Conservation (phyloP, 768 basidiomycete species). For the Boletus bicolor region DNA sequence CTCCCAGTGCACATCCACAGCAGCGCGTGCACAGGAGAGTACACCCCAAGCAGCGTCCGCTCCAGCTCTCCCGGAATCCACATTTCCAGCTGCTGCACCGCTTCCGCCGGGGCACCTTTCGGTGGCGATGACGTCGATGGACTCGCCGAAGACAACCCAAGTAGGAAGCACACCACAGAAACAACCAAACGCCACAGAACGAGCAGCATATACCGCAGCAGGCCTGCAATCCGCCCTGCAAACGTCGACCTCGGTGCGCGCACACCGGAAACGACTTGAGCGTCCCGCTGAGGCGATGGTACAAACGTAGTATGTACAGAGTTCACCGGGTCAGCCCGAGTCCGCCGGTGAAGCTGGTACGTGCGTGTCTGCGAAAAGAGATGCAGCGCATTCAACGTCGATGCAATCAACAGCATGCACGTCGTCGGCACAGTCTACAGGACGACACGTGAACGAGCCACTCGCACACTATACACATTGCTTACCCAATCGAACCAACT, state of each 20-base stretch:
- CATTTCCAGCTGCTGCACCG: conserved; percentile 73
- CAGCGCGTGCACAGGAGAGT: conserved; percentile 74
- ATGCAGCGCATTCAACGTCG: conserved; percentile 60
- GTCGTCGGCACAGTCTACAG: conserved; percentile 64
- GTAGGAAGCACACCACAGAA: conserved; percentile 61
- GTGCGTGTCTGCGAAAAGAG: conserved; percentile 66
- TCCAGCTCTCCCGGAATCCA: conserved; percentile 78
- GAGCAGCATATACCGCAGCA: conserved; percentile 35
- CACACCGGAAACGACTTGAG: conserved; percentile 23
- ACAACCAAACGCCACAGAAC: conserved; percentile 50
- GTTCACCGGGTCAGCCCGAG: conserved; percentile 53
- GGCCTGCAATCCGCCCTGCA: conserved; percentile 33
- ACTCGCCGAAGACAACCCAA: conserved; percentile 54
- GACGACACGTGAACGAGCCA: conserved; percentile 9
- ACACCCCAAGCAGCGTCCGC: conserved; percentile 64
- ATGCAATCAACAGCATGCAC: conserved; percentile 48
- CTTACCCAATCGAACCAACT: conserved; percentile 83
- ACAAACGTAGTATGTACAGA: conserved; percentile 72
- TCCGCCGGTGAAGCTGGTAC: conserved; percentile 64
- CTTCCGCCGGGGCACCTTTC: conserved; percentile 39
- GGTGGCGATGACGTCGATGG: conserved; percentile 34
- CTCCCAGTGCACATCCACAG: conserved; percentile 70
- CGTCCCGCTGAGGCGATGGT: conserved; percentile 36
- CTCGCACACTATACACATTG: conserved; percentile 11
- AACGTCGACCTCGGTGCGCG: conserved; percentile 45